Conservation (phyloP, 305 asterid genomes). For the Petunia hybrid region DNA sequence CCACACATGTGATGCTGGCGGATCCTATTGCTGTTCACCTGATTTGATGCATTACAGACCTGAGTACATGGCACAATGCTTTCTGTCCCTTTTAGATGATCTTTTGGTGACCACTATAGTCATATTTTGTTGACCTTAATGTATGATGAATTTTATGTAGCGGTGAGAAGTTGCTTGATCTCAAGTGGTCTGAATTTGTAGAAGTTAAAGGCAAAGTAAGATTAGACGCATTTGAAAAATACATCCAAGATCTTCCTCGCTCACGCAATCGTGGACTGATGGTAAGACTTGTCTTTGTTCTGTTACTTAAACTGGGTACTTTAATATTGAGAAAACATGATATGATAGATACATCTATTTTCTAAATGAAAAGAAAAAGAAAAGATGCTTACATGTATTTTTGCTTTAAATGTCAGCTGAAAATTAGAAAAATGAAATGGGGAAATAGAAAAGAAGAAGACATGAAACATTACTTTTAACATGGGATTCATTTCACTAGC, state of each 20-base stretch:
- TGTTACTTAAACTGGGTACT: not conserved
- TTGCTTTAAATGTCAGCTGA: slow-evolving; percentile 13
- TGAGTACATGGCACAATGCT: not conserved
- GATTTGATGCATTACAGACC: slow-evolving; percentile 15
- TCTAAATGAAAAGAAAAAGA: not conserved
- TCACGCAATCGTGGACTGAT: slow-evolving; percentile 44
- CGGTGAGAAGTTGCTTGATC: slow-evolving; percentile 48
- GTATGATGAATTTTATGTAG: slow-evolving; percentile 37
- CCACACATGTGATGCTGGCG: not conserved
- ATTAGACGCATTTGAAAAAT: slow-evolving; percentile 41
- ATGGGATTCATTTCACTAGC: slow-evolving; percentile 6
- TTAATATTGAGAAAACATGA: slow-evolving; percentile 8
- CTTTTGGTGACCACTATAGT: not conserved
- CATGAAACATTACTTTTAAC: not conserved
- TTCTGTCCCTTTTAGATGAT: slow-evolving; percentile 15
- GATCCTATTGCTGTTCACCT: slow-evolving; percentile 17
- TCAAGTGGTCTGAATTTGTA: slow-evolving; percentile 43
- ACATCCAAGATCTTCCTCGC: slow-evolving; percentile 43
- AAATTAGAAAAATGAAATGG: slow-evolving; percentile 25
- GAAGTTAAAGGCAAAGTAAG: slow-evolving; percentile 44
- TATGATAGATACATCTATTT: not conserved
- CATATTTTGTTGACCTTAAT: slow-evolving; percentile 31
- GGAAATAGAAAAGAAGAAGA: not conserved
- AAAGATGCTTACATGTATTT: not conserved
- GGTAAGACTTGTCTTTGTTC: slow-evolving; percentile 41